phyloP scores from a whole-genome alignment of 495 filamentous ascomycete species.

The Podospora pseudoanserina region DNA sequence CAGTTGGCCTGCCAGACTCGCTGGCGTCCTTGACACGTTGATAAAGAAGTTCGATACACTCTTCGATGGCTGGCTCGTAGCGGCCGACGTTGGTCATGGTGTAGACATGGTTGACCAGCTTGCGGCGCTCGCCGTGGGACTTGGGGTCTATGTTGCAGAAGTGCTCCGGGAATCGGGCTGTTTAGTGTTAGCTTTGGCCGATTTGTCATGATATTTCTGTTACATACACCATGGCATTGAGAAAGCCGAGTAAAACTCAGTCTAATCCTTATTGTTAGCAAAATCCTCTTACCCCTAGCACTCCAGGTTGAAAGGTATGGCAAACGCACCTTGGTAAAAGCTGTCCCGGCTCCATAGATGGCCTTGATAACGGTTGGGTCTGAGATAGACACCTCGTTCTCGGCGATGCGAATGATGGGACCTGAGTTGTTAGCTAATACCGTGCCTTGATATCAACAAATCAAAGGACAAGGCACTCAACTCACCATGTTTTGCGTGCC shows the following conservation, averaged over 20 bases:
- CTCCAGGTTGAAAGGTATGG: neutral
- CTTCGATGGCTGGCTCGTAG: neutral
- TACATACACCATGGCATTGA: neutral
- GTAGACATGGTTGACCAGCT: constrained; percentile 4
- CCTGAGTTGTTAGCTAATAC: constrained; percentile 6
- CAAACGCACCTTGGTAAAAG: constrained; percentile 8
- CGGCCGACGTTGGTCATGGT: constrained; percentile 7
- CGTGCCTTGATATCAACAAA: neutral
- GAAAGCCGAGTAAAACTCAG: constrained; percentile 6
- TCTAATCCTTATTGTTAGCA: neutral
- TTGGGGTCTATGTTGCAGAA: neutral
- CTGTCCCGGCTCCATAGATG: constrained; percentile 5
- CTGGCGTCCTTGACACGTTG: neutral
- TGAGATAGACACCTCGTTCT: constrained; percentile 8
- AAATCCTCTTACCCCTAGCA: neutral
- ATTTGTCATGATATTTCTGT: neutral
- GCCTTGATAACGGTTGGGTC: constrained; percentile 11
- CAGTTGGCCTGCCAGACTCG: neutral
- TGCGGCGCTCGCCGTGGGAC: neutral
- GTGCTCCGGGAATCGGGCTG: constrained; percentile 6
- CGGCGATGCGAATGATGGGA: constrained; percentile 16
- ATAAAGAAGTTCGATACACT: neutral
- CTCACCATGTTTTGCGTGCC: constrained; percentile 13
- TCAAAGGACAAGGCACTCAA: neutral
- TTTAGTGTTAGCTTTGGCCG: neutral